Base-by-base conservation (phyloP, 148 eudicot species). In the Heliamphora exappendiculata region DNA sequence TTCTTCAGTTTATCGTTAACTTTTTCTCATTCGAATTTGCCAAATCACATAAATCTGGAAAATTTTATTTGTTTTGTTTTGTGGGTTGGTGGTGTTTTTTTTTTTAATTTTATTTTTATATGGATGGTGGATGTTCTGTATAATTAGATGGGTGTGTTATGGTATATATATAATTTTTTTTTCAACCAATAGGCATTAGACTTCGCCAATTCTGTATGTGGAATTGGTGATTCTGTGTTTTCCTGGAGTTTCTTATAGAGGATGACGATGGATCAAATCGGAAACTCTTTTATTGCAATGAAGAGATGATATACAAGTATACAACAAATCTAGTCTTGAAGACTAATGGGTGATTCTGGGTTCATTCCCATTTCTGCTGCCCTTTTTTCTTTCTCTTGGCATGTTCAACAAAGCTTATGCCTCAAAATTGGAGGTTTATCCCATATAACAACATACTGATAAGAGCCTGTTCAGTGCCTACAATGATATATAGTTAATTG, bases 61-160 rank as follows among this genome's bases (percentile, higher is more conserved):
- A 20, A 2, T 13, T 36, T 67, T 20, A 19, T 57, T 26, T 75
- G 3, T 54, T 57, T 50, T 69, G 26, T 44, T 44, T 55, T 34
- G 41, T 76, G 16, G 58, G 73, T 34, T 60, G 51, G 60, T 20
- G 72, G 39, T 50, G 37, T 31, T 67, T 60, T 44, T 68, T 20
- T 41, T 68, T 57, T 22, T 62, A n/a, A n/a, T n/a, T n/a, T n/a
- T n/a, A n/a, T n/a, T 7, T 33, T 53, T 42, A 31, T 24, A 68
- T 19, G 66, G 67, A 58, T 62, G 72, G 72, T 64, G 63, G 66
- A 75, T 36, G 68, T 17, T 64, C 33, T 37, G 54, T 74, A 17
- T n/a, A 59, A 45, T 33, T 34, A 3, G 53, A n/a, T n/a, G n/a
- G 44, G 70, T 28, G 2, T 33, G 24, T 75, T 47, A 65, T 66